Base-by-base conservation (phyloP, 2,329 filamentous ascomycete species). In the Sphaerostilbella broomeana region DNA sequence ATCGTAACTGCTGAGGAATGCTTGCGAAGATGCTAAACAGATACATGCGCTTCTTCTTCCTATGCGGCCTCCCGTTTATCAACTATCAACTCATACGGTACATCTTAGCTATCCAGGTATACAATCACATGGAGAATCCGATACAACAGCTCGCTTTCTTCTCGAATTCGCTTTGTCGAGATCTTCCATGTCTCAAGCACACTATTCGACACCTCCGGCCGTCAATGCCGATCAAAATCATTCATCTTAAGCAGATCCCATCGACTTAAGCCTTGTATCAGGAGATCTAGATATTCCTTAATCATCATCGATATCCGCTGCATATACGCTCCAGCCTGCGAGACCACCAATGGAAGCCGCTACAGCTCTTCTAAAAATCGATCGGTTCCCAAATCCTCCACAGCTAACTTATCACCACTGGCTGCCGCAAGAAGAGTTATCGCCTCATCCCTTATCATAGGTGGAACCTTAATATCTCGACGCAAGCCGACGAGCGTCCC, bases 121-220 rank as follows among this genome's bases (percentile, higher is more conserved):
- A 59, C 52, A 3, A 64, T 38, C 0, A 50, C 44, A 8, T 55
- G 47, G 0, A 64, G 48, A 10, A 64, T 57, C 16, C 50, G 13
- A 40, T 48, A 21, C 10, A 30, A 29, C 22, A 22, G 25, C 17
- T 4, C 20, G 22, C 17, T 58, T 20, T 59, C 56, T 28, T 48
- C 30, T 8, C 36, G 42, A n/a, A 65, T 49, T 5, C 42, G 53
- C 10, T 52, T 49, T 28, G 64, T 55, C 2, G 59, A 63, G 20
- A 59, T 56, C 5, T 29, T 39, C 60, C 53, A 64, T 2, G 58
- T 63, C 28, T 54, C 38, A 20, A 64, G 46, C 2, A 63, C 41
- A 29, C 55, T 63, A 30, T 62, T 64, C 0, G 55, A 47, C 9
- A 55, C 49, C 2, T 50, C 39, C 0, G 38, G 43, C n/a, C 50